These are phyloP conservation scores for Raffaelea deltoideospora DNA, from an alignment of 2,329 filamentous ascomycete species.

Conservation along the genomic window DNA sequence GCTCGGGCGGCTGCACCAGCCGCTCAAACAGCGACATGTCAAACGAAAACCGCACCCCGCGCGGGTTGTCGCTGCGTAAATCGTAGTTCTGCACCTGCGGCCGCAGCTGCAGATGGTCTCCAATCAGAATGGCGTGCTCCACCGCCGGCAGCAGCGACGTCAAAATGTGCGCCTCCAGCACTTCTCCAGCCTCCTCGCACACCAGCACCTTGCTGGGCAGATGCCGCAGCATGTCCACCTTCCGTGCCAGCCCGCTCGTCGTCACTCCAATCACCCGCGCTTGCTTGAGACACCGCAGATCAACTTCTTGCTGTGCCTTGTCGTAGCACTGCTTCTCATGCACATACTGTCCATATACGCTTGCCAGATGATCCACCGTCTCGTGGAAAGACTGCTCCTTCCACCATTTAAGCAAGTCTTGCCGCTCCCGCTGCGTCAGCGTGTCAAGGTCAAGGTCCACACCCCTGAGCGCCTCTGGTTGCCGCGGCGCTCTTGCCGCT, in stretches of 20 bases:
- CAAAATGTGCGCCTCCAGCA: conserved; percentile 48
- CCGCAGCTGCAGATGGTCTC: conserved; percentile 47
- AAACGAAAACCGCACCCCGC: conserved; percentile 33
- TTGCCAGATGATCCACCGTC: not conserved
- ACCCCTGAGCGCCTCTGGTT: not conserved
- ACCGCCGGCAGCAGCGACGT: conserved; percentile 42
- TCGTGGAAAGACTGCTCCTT: not conserved
- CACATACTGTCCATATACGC: not conserved
- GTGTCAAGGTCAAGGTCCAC: not conserved
- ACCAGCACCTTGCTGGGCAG: conserved; percentile 41
- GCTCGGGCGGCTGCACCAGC: conserved; percentile 8
- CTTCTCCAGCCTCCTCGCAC: conserved; percentile 55
- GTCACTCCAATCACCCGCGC: conserved; percentile 42
- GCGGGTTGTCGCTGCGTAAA: conserved; percentile 32
- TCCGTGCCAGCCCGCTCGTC: conserved; percentile 40
- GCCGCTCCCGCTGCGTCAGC: not conserved
- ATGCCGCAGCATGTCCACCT: conserved; percentile 31
- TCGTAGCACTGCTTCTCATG: conserved; percentile 2
- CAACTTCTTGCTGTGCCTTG: conserved; percentile 15
- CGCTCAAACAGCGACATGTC: conserved; percentile 49
- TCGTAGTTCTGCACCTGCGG: conserved; percentile 41
- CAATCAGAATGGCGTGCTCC: conserved; percentile 48
- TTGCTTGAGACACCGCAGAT: conserved; percentile 20
- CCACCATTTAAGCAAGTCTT: conserved; percentile 1
- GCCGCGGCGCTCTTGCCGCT: not conserved